phyloP scores from a whole-genome alignment of 192 early-diverging fungal genomes.

The Umbelopsis ramanniana region DNA sequence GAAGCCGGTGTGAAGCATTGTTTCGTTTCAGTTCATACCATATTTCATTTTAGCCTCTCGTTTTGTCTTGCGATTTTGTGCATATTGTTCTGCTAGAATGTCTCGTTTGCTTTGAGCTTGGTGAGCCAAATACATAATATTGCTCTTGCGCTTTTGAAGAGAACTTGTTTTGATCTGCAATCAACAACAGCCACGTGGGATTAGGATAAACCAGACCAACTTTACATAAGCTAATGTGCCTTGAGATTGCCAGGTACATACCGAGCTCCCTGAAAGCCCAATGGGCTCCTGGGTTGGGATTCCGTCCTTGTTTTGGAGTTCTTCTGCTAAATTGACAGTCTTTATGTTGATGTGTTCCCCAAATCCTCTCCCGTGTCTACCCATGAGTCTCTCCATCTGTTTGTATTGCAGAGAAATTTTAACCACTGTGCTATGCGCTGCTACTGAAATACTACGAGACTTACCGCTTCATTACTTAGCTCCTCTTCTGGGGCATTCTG shows the following conservation, averaged over 20 bases:
- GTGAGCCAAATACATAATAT: constrained; percentile 77
- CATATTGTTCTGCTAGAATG: constrained; percentile 64
- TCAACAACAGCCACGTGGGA: not conserved
- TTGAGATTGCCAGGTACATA: not conserved
- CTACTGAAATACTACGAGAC: not conserved
- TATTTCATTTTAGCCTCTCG: constrained; percentile 71
- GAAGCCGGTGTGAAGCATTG: not conserved
- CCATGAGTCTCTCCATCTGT: constrained; percentile 26
- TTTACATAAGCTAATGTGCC: not conserved
- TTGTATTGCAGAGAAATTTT: not conserved
- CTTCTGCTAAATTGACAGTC: constrained; percentile 35
- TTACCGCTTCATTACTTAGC: not conserved
- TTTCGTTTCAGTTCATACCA: constrained; percentile 39
- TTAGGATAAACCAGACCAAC: not conserved
- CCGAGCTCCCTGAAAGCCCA: not conserved
- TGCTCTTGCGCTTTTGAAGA: constrained; percentile 74
- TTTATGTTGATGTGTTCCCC: constrained; percentile 31
- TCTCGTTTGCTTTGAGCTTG: constrained; percentile 71
- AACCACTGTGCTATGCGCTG: not conserved
- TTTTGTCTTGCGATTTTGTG: constrained; percentile 63
- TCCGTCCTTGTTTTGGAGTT: constrained; percentile 33
- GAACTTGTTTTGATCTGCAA: constrained; percentile 50
- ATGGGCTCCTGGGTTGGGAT: constrained; percentile 25
- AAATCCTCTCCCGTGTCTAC: constrained; percentile 27
- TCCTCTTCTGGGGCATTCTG: not conserved